Percentiles rank a stretch among this genome's conserved stretches.
phyloP scores from a whole-genome alignment of 1,139 yeast genomes.

The Debaryomycetaceae sp. region DNA sequence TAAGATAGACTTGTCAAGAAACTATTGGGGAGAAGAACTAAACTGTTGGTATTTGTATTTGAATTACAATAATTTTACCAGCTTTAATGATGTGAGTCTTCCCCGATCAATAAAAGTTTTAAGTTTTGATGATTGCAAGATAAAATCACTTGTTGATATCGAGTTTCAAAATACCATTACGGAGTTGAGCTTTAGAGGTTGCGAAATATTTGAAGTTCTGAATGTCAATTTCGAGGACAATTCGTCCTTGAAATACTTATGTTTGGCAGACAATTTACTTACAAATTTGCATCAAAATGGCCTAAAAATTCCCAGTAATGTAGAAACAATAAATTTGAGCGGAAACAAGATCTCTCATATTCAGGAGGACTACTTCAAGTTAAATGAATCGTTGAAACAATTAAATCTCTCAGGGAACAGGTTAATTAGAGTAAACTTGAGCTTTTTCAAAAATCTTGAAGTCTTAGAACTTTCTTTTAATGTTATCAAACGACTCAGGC shows the following conservation, averaged over 20 bases:
- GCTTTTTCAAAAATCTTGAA: constrained; percentile 8
- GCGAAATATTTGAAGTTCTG: constrained; percentile 12
- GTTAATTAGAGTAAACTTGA: constrained; percentile 7
- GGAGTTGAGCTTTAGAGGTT: constrained; percentile 21
- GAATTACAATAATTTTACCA: constrained; percentile 14
- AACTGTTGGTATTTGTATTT: constrained; percentile 16
- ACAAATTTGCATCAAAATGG: constrained; percentile 5
- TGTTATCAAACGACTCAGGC: constrained; percentile 6
- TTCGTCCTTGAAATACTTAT: constrained; percentile 9
- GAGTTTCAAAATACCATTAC: constrained; percentile 11
- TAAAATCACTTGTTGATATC: constrained; percentile 9
- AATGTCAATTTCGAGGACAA: constrained; percentile 12
- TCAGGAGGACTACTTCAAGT: constrained; percentile 4
- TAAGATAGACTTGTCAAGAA: constrained; percentile 14
- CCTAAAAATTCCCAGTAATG: constrained; percentile 1
- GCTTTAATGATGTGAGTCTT: constrained; percentile 12
- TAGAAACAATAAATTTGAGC: constrained; percentile 3
- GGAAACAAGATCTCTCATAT: constrained; percentile 1
- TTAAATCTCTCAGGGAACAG: constrained; percentile 13
- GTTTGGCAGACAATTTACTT: constrained; percentile 14
- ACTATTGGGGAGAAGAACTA: constrained; percentile 12
- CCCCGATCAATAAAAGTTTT: constrained; percentile 14
- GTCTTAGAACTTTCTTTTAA: constrained; percentile 17
- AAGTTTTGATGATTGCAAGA: constrained; percentile 19
- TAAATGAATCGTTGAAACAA: constrained; percentile 7